phyloP scores from a whole-genome alignment of 441 rosid species.

The Aleurites moluccanus region DNA sequence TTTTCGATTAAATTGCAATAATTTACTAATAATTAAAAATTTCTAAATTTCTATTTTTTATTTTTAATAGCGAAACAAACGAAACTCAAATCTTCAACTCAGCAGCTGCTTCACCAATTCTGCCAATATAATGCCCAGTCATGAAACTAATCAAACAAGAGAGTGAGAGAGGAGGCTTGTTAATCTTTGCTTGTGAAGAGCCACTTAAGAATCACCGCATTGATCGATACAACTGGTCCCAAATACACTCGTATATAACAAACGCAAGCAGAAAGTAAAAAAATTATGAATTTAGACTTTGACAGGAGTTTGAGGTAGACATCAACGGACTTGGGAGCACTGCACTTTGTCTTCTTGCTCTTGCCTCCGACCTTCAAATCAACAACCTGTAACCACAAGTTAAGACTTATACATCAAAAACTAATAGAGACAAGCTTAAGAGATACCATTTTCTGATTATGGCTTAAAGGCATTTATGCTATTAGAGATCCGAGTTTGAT shows the following conservation, averaged over 20 bases:
- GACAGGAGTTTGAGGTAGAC: constrained; percentile 70
- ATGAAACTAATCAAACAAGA: constrained; percentile 61
- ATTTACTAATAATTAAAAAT: too few species aligned
- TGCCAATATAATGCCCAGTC: too few species aligned
- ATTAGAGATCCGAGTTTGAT: too few species aligned
- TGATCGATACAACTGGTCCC: constrained; percentile 71
- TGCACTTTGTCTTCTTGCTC: constrained; percentile 70
- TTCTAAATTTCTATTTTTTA: too few species aligned
- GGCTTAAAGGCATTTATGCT: too few species aligned
- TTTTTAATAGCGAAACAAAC: too few species aligned
- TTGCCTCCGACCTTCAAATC: constrained; percentile 73
- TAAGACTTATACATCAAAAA: background rate
- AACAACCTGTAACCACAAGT: constrained; percentile 44
- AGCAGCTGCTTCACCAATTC: too few species aligned
- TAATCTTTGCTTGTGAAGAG: constrained; percentile 88
- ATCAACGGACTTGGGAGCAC: constrained; percentile 70
- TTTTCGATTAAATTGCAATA: too few species aligned
- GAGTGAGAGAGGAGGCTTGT: constrained; percentile 84
- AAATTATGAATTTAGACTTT: constrained; percentile 34
- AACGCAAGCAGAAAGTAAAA: background rate
- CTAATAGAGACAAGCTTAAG: background rate
- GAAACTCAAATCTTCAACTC: too few species aligned
- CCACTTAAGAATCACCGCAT: constrained; percentile 81
- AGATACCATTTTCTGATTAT: background rate
- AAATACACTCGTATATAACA: background rate